These are phyloP conservation scores for Pythium vanterpoolii DNA, from an alignment of 352 stramenopile genomes.

Conservation along the genomic window DNA sequence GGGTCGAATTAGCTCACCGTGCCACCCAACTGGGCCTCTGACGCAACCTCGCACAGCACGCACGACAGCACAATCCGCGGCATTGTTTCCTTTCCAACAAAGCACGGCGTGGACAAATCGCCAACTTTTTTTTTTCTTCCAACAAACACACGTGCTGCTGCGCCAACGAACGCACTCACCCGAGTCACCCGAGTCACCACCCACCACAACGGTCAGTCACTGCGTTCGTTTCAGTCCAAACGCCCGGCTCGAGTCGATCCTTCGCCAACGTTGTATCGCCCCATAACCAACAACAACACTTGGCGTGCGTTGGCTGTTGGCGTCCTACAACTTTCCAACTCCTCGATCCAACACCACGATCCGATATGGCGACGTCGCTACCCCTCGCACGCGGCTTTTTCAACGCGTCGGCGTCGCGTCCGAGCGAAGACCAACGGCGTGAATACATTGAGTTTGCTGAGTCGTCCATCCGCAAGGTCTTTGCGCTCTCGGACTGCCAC, in stretches of 20 bases:
- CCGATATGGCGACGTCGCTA: slow-evolving; percentile 50
- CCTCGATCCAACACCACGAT: background rate
- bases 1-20: slow-evolving; percentile 10
- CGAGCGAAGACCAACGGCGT: slow-evolving; percentile 66
- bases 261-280: background rate
- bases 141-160: background rate
- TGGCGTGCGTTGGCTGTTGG: background rate
- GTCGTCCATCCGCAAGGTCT: slow-evolving; percentile 80
- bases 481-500: slow-evolving; percentile 75
- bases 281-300: background rate
- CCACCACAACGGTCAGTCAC: background rate
- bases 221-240: background rate
- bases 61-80: slow-evolving; percentile 20
- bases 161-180: too few species aligned
- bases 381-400: slow-evolving; percentile 78
- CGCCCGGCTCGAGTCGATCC: background rate
- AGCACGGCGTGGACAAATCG: background rate
- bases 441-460: slow-evolving; percentile 82
- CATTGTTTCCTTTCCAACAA: background rate
- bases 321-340: background rate
- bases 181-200: background rate
- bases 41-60: slow-evolving; percentile 11
- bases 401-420: slow-evolving; percentile 46
- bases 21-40: slow-evolving; percentile 4
- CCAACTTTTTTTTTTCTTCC: background rate